Percentiles rank a stretch among this genome's conserved stretches.
These are phyloP conservation scores for Dillenia turbinata DNA, from an alignment of 164 flowering plant genomes.

Conservation along the genomic window DNA sequence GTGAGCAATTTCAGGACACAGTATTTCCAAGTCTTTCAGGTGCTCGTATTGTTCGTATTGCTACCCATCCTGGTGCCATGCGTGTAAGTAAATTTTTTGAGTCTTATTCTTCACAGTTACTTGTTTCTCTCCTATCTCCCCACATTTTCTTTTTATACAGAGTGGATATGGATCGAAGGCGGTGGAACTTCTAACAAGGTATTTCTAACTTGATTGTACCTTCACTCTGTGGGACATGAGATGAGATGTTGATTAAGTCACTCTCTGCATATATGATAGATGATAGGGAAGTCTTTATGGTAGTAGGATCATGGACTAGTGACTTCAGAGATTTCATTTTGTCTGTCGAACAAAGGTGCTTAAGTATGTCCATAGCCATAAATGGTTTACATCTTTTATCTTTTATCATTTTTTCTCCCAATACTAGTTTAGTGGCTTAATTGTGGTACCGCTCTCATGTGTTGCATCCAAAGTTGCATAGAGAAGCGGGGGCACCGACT, in stretches of 20 bases:
- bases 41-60: constrained; percentile 96
- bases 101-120: background rate
- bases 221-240: background rate
- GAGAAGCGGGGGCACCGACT: too few species aligned
- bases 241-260: too few species aligned
- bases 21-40: constrained; percentile 92
- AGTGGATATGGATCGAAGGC: constrained; percentile 94
- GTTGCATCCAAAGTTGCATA: too few species aligned
- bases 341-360: too few species aligned
- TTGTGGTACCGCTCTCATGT: too few species aligned
- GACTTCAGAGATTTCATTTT: too few species aligned
- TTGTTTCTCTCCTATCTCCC: too few species aligned
- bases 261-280: too few species aligned
- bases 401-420: background rate
- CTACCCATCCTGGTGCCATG: constrained; percentile 95
- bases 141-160: constrained; percentile 23
- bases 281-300: too few species aligned
- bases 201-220: background rate
- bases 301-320: too few species aligned
- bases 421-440: background rate
- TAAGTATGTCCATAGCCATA: too few species aligned
- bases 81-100: constrained; percentile 45
- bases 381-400: background rate
- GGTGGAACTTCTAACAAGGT: constrained; percentile 82
- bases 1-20: constrained; percentile 76